These are phyloP conservation scores for Elaeis guineensis DNA, from an alignment of 176 grass and related monocot genomes.

Conservation along the genomic window DNA sequence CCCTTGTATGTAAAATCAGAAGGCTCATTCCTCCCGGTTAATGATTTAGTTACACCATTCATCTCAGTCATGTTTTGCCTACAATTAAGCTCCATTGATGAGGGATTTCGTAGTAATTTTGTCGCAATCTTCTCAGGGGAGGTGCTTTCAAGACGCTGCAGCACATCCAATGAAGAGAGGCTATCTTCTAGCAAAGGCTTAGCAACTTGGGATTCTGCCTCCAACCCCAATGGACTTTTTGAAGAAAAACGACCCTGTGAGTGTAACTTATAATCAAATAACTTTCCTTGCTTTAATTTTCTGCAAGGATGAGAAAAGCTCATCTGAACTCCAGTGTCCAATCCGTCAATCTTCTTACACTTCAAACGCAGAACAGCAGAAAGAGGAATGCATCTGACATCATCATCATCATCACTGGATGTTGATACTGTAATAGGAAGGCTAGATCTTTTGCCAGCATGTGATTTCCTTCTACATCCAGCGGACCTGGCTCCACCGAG, in stretches of 20 bases:
- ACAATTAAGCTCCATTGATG: slow-evolving; percentile 3
- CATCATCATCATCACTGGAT: neutral
- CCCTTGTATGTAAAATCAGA: slow-evolving; percentile 8
- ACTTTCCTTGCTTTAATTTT: no score
- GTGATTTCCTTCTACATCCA: neutral
- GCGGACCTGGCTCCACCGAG: neutral
- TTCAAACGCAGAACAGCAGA: neutral
- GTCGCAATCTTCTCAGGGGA: neutral
- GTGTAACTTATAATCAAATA: no score
- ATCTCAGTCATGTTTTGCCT: slow-evolving; percentile 3
- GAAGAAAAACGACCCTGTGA: neutral
- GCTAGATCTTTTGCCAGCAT: neutral
- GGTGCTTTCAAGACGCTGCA: slow-evolving; percentile 20
- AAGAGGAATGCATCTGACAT: neutral
- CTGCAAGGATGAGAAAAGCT: no score
- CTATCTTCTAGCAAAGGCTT: slow-evolving; percentile 6
- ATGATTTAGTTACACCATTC: slow-evolving; percentile 15
- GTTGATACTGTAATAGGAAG: neutral
- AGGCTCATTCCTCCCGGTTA: slow-evolving; percentile 11
- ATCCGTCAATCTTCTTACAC: slow-evolving; percentile 11
- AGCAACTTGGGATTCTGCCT: slow-evolving; percentile 20
- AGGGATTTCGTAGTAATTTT: slow-evolving; percentile 19
- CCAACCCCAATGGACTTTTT: slow-evolving; percentile 8
- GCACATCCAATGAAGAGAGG: neutral
- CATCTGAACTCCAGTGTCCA: no score